phyloP scores from a whole-genome alignment of 768 basidiomycete genomes.

The Agrocybe praecox region DNA sequence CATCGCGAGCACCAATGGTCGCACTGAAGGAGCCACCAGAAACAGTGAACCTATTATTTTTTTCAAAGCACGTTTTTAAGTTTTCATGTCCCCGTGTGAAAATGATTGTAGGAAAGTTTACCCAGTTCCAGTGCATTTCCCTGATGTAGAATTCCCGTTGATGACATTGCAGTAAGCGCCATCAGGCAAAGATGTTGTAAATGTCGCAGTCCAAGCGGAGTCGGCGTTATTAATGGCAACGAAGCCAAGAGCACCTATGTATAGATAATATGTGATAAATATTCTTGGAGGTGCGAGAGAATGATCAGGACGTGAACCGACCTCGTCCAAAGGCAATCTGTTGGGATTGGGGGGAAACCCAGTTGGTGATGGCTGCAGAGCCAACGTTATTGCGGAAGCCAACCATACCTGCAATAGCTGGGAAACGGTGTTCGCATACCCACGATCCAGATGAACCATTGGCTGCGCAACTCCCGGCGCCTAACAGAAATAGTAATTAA shows the following conservation, averaged over 20 bases:
- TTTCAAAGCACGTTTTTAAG: background rate
- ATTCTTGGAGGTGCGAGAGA: background rate
- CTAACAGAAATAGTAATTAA: background rate
- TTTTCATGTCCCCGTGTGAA: background rate
- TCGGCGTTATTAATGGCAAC: conserved; percentile 72
- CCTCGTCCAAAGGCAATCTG: conserved; percentile 73
- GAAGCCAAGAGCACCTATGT: conserved; percentile 53
- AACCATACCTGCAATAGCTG: conserved; percentile 62
- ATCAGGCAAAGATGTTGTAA: conserved; percentile 57
- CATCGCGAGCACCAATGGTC: conserved; percentile 51
- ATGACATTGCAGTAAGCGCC: conserved; percentile 71
- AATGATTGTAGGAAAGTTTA: conserved; percentile 30
- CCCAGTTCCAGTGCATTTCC: conserved; percentile 53
- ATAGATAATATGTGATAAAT: background rate
- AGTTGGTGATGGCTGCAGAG: conserved; percentile 49
- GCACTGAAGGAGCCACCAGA: conserved; percentile 51
- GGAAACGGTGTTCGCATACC: conserved; percentile 68
- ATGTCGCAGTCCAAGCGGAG: conserved; percentile 54
- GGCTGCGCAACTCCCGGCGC: conserved; percentile 14
- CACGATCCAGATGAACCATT: conserved; percentile 58
- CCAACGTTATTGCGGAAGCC: conserved; percentile 66
- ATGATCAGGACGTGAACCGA: conserved; percentile 8
- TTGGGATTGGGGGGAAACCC: conserved; percentile 57
- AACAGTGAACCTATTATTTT: conserved; percentile 44
- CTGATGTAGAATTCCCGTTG: conserved; percentile 41